Base-by-base conservation (phyloP, 768 basidiomycete genomes). In the Tricholoma bakamatsutake region DNA sequence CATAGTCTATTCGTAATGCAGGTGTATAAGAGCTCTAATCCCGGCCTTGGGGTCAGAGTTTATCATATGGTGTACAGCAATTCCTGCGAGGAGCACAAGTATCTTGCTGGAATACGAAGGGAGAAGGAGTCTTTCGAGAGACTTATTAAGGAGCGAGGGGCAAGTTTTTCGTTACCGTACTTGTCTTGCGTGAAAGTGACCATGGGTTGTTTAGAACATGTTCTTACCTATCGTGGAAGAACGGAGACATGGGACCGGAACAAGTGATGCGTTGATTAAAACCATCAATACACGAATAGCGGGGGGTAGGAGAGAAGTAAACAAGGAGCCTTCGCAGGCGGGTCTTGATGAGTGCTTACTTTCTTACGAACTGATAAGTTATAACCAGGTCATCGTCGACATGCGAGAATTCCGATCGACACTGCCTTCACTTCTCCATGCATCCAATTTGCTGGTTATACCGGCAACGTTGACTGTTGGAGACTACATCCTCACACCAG, bases 391-490 rank as follows among this genome's bases (percentile, higher is more conserved):
- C 48, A 85, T 99, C 57, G 93, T 98, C 21, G 97, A 98, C 69
- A 88, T 98, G 82, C 84, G 96, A 61, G 97, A 99, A 69, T 98
- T 99, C 69, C 80, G 94, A 27, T 98, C 96, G 2, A 84, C 93
- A 0, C 72, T 99, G 9, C 97, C 95, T 0, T 94, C 91, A 0
- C 69, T 99, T 4, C 75, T 98, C 7, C 93, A 98, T 64, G 93
- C 90, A 0, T 80, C 90, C 0, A 79, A 80, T 43, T 71, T 96
- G 40, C 73, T 87, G 33, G 83, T 98, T 40, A 76, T 94, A n/a
- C 96, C 97, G 0, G 88, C 88, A 0, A 98, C 95, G 0, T 74
- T 99, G 58, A 93, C 90, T 0, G 89, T 98, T 2, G 97, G 97
- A 2, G 97, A 99, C 69, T 99, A 99, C 65, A 88, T 99, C 53